Base-by-base conservation (phyloP, 345 rosid genomes). In the Linum usitatissimum region DNA sequence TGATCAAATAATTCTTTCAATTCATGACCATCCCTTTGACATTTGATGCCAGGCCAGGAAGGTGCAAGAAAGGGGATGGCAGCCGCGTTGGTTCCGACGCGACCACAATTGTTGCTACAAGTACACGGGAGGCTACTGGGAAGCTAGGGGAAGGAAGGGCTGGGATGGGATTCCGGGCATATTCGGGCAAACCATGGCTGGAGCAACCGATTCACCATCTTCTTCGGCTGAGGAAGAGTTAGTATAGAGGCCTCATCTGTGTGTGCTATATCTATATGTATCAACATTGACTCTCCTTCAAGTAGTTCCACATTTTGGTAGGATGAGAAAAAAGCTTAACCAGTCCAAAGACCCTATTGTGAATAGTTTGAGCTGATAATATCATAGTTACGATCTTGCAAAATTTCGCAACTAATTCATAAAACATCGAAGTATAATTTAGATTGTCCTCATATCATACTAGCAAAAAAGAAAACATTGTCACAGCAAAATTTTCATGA, bases 11-110 rank as follows among this genome's bases (percentile, higher is more conserved):
- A 18, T 31, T 18, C 64, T 60, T 59, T 6, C 38, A 34, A 34
- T 34, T 7, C 38, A 34, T 34, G 38, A 34, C 5, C 28, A 34
- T 34, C 28, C 28, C 28, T 18, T 70, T 60, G 34, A n/a, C 53
- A 6, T n/a, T 30, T 42, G 63, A 30, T 69, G 62, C 83, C 38
- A 90, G 99, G 99, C 97, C 69, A 88, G 99, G 78, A 90, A 79
- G 72, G 48, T 94, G 71, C 97, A 94, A 84, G 99, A 94, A 75
- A 86, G 88, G 63, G 99, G 99, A 20, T 94, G 99, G 99, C 95
- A 79, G 68, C 97, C 97, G 13, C 81, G 93, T 66, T 94, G 99
- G 99, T 94, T 90, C 59, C 65, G 42, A 12, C 88, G 84, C 63
- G 97, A 85, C 17, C 93, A 86, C 66, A 97, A 90, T 61, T 92